Conservation (phyloP, 495 filamentous ascomycete genomes). For the Penicillium samsonianum region DNA sequence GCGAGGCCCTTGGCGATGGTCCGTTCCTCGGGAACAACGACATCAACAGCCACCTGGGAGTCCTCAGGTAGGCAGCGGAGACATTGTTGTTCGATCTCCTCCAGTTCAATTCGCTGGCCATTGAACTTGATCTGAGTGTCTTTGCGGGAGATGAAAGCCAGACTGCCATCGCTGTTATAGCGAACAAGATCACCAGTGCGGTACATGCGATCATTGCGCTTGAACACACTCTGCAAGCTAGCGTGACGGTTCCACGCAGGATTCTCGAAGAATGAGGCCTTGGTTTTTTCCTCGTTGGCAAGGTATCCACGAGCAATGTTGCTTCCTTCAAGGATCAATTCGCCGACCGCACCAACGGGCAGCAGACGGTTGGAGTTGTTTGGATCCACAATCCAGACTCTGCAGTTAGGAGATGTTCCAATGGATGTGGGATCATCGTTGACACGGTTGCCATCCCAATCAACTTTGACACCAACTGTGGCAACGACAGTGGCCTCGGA, state of each 20-base stretch:
- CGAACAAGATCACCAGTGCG: slow-evolving; percentile 54
- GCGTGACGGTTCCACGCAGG: slow-evolving; percentile 48
- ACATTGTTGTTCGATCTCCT: slow-evolving; percentile 64
- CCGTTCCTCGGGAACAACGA: slow-evolving; percentile 40
- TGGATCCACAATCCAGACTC: slow-evolving; percentile 62
- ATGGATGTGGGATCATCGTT: slow-evolving; percentile 42
- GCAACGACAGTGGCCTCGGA: slow-evolving; percentile 54
- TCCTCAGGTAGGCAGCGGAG: slow-evolving; percentile 30
- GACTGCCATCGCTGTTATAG: slow-evolving; percentile 54
- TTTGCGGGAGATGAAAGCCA: slow-evolving; percentile 57
- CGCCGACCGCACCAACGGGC: slow-evolving; percentile 63
- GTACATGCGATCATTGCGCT: slow-evolving; percentile 41
- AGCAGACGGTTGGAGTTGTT: slow-evolving; percentile 56
- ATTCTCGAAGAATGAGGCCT: slow-evolving; percentile 56
- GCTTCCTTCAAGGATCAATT: slow-evolving; percentile 64
- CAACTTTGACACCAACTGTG: slow-evolving; percentile 41
- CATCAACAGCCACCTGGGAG: slow-evolving; percentile 45
- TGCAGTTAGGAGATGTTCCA: slow-evolving; percentile 40
- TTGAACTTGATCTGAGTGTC: slow-evolving; percentile 68
- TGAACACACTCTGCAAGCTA: slow-evolving; percentile 29
- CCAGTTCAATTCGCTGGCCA: slow-evolving; percentile 65
- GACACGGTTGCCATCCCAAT: slow-evolving; percentile 45
- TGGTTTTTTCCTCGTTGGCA: slow-evolving; percentile 55
- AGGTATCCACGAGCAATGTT: slow-evolving; percentile 62
- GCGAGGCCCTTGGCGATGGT: slow-evolving; percentile 43